phyloP scores from a whole-genome alignment of 2,329 filamentous ascomycete genomes.

The Aureobasidium melanogenum region DNA sequence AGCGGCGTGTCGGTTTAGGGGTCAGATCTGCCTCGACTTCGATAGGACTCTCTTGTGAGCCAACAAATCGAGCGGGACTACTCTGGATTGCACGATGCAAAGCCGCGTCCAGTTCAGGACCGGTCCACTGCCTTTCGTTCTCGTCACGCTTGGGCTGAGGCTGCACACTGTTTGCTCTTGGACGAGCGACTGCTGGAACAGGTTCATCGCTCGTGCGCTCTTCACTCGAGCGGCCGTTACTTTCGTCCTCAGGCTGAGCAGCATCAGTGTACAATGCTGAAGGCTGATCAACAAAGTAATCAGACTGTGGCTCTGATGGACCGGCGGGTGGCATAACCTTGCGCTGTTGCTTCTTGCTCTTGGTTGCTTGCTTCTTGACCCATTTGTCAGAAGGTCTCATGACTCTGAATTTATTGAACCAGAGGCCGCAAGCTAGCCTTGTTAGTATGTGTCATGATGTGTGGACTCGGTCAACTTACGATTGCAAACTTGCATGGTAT shows the following conservation, averaged over 20 bases:
- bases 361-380: constrained; percentile 31
- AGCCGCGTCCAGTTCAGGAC: constrained; percentile 24
- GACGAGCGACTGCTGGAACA: constrained; percentile 28
- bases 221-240: background rate
- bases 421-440: constrained; percentile 70
- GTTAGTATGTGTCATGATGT: background rate
- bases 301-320: constrained; percentile 13
- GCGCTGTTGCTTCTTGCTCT: constrained; percentile 25
- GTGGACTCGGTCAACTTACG: constrained; percentile 45
- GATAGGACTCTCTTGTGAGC: constrained; percentile 38
- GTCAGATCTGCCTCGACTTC: constrained; percentile 43
- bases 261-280: constrained; percentile 15
- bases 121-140: constrained; percentile 19
- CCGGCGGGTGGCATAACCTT: constrained; percentile 12
- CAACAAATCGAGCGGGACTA: constrained; percentile 47
- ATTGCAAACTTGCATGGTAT: constrained; percentile 75
- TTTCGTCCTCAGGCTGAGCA: constrained; percentile 12
- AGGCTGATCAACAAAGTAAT: constrained; percentile 13
- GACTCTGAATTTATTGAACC: constrained; percentile 78
- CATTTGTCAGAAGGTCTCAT: constrained; percentile 80
- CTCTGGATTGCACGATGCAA: constrained; percentile 51
- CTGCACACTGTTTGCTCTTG: constrained; percentile 41
- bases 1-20: constrained; percentile 55
- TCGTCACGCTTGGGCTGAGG: constrained; percentile 29
- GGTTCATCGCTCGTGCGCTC: background rate